Percentiles rank a stretch among this genome's conserved stretches.
Conservation (phyloP, 495 filamentous ascomycete species). For the Aspergillus biplanus region DNA sequence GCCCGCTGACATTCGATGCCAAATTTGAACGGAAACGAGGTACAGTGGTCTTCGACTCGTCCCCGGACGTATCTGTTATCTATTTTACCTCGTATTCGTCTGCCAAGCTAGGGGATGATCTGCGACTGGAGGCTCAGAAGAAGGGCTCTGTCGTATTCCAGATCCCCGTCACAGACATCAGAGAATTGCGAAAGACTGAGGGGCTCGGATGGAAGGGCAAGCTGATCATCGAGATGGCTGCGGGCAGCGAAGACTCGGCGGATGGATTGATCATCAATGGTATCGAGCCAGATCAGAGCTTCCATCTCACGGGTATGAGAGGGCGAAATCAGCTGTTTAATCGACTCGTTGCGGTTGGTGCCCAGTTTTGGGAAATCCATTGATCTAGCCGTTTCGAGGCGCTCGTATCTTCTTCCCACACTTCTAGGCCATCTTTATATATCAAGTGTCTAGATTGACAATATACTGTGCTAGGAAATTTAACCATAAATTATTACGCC, state of each 20-base stretch:
- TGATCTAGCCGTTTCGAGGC: slow-evolving; percentile 36
- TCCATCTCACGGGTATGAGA: slow-evolving; percentile 70
- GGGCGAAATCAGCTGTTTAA: slow-evolving; percentile 84
- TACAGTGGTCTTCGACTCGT: slow-evolving; percentile 67
- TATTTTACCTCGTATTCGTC: slow-evolving; percentile 54
- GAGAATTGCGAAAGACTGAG: slow-evolving; percentile 78
- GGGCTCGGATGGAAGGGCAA: slow-evolving; percentile 89
- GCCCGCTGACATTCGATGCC: slow-evolving; percentile 75
- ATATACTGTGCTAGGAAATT: too few species aligned
- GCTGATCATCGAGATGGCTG: slow-evolving; percentile 78
- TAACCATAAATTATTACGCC: too few species aligned
- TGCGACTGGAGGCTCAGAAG: slow-evolving; percentile 51
- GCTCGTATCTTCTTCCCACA: too few species aligned
- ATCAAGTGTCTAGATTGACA: too few species aligned
- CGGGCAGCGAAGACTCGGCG: slow-evolving; percentile 67
- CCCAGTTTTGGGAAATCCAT: slow-evolving; percentile 86
- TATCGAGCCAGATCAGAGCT: slow-evolving; percentile 50
- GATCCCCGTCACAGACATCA: slow-evolving; percentile 60
- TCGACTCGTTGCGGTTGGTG: slow-evolving; percentile 75
- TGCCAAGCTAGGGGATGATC: slow-evolving; percentile 37
- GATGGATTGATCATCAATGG: slow-evolving; percentile 76
- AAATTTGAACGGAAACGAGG: slow-evolving; percentile 75
- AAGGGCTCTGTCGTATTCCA: slow-evolving; percentile 44
- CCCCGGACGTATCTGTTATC: slow-evolving; percentile 40
- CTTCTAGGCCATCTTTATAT: too few species aligned